These are phyloP conservation scores for Panicum virgatum DNA, from an alignment of 202 grass and related monocot species.

Conservation along the genomic window DNA sequence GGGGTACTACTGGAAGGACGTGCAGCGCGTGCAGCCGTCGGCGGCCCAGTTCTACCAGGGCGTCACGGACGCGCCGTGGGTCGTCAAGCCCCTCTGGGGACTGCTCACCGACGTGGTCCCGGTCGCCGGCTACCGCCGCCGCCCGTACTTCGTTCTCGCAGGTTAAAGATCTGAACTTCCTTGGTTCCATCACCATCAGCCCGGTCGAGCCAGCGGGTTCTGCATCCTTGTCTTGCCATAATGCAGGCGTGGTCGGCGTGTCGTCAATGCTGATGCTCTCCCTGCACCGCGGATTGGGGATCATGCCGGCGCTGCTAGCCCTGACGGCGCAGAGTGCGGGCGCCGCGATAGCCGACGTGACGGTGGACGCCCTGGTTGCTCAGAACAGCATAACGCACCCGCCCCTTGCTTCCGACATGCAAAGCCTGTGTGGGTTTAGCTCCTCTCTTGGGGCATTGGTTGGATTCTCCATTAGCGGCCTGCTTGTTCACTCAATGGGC, in stretches of 20 bases:
- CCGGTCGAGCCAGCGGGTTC: background rate
- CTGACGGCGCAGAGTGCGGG: slow-evolving; percentile 60
- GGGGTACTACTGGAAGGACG: slow-evolving; percentile 91
- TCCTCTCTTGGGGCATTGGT: slow-evolving; percentile 70
- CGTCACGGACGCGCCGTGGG: slow-evolving; percentile 60
- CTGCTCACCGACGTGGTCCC: slow-evolving; percentile 73
- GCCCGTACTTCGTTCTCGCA: slow-evolving; percentile 73
- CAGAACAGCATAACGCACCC: slow-evolving; percentile 71
- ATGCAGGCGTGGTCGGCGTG: slow-evolving; percentile 64
- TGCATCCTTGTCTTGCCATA: background rate
- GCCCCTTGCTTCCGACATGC: slow-evolving; percentile 68
- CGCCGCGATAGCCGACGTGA: slow-evolving; percentile 74
- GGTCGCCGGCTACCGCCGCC: slow-evolving; percentile 63
- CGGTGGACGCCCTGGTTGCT: slow-evolving; percentile 73
- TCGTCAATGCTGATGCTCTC: slow-evolving; percentile 67
- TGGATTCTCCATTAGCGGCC: slow-evolving; percentile 81
- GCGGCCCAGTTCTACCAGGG: slow-evolving; percentile 75
- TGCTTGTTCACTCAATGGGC: slow-evolving; percentile 80
- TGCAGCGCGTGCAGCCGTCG: slow-evolving; percentile 71
- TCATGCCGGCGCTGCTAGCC: slow-evolving; percentile 46
- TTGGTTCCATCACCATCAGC: slow-evolving; percentile 6
- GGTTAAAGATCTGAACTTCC: slow-evolving; percentile 36
- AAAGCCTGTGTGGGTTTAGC: slow-evolving; percentile 73
- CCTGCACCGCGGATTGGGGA: slow-evolving; percentile 38
- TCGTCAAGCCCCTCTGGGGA: slow-evolving; percentile 84